A percentile compares a stretch with the other conserved stretches of the same genome.
Evolutionary conservation across 73 alveolate genomes (phyloP).

Genomic region (Uronychia binucleata): DNA sequence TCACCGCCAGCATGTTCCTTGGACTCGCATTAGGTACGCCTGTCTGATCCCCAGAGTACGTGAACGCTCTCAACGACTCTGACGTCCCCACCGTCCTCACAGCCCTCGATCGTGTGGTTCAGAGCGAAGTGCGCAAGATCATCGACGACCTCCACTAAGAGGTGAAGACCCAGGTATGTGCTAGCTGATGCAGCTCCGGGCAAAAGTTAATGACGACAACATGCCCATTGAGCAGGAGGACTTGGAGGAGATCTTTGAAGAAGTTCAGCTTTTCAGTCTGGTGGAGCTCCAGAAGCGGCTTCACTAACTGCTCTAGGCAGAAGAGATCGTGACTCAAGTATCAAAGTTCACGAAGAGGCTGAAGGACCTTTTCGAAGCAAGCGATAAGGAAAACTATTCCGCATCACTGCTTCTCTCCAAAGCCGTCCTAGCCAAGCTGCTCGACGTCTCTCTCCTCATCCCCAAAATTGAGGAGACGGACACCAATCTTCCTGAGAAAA

Average conservation of each 20-base stretch:
- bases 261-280: background rate
- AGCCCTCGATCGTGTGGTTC: conserved; percentile 89
- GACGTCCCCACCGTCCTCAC: conserved; percentile 88
- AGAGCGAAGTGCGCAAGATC: conserved; percentile 79
- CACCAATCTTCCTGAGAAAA: background rate
- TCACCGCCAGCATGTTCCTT: conserved; percentile 86
- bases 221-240: conserved; percentile 49
- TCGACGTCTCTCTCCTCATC: background rate
- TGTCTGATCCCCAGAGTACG: conserved; percentile 59
- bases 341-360: background rate
- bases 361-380: conserved; percentile 1
- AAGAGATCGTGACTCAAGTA: background rate
- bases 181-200: background rate
- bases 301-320: background rate
- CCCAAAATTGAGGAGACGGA: background rate
- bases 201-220: conserved; percentile 2
- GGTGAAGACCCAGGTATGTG: background rate
- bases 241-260: conserved; percentile 17
- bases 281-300: background rate
- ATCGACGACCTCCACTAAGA: conserved; percentile 70
- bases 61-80: conserved; percentile 81
- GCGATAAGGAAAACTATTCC: conserved; percentile 14
- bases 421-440: background rate
- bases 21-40: conserved; percentile 64
- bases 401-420: conserved; percentile 10